Evolutionary conservation across 768 basidiomycete species (phyloP).

Genomic region (Tylopilus felleus): DNA sequence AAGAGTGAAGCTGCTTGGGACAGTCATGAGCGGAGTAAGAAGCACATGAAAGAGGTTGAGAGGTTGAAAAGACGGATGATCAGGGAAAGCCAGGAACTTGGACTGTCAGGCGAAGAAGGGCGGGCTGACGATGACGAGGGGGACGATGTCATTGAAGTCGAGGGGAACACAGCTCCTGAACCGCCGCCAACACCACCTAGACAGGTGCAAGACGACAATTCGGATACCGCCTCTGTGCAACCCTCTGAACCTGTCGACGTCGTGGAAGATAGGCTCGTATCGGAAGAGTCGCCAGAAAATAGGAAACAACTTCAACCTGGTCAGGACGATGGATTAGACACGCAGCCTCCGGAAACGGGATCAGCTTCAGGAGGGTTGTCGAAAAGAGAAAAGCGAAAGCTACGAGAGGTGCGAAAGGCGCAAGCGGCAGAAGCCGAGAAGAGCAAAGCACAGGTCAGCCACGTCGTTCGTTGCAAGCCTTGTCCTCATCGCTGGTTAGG

Average conservation of each 20-base stretch:
- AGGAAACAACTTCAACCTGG: conserved; percentile 1
- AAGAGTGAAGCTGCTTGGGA: conserved; percentile 91
- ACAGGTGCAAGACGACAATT: conserved; percentile 1
- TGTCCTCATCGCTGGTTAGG: conserved; percentile 25
- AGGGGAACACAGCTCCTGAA: conserved; percentile 5
- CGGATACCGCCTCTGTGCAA: neutral
- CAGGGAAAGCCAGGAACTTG: conserved; percentile 66
- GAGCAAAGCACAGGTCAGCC: conserved; percentile 8
- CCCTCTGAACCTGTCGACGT: neutral
- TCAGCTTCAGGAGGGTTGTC: conserved; percentile 38
- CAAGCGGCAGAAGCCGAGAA: conserved; percentile 4
- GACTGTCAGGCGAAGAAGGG: conserved; percentile 41
- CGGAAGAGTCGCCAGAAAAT: conserved; percentile 7
- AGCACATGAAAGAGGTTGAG: conserved; percentile 87
- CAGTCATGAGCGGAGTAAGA: conserved; percentile 94
- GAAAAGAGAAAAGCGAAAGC: conserved; percentile 80
- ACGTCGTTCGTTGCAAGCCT: neutral
- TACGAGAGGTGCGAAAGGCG: conserved; percentile 71
- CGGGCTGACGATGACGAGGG: conserved; percentile 20
- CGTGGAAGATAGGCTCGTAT: conserved; percentile 7
- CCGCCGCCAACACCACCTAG: conserved; percentile 16
- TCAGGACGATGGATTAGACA: conserved; percentile 1
- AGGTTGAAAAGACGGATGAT: conserved; percentile 73
- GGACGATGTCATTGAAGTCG: conserved; percentile 11
- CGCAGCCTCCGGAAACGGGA: neutral